These are phyloP conservation scores for Plectosphaerella sp. DNA, from an alignment of 2,329 filamentous ascomycete genomes.

Conservation along the genomic window DNA sequence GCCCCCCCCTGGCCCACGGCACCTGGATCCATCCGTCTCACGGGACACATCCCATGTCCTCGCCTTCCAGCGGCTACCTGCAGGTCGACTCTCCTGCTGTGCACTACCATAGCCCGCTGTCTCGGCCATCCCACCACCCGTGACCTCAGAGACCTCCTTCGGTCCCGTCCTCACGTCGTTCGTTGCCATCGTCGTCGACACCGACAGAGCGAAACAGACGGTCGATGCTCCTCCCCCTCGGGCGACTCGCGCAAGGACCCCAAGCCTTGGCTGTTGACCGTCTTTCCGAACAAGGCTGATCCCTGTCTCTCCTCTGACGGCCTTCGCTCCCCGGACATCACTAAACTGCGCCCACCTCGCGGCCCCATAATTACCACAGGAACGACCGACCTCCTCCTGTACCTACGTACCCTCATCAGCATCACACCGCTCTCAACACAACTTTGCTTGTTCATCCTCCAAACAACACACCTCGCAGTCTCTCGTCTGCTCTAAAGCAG, in stretches of 20 bases:
- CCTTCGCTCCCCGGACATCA: slow-evolving; percentile 5
- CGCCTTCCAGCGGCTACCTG: not conserved
- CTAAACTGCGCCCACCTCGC: not conserved
- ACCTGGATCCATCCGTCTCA: slow-evolving; percentile 6
- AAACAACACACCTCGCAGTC: too few relatives aligned
- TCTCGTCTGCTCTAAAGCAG: too few relatives aligned
- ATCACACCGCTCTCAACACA: slow-evolving; percentile 11
- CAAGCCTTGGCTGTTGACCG: slow-evolving; percentile 9
- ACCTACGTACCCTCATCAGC: slow-evolving; percentile 1
- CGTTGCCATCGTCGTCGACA: not conserved
- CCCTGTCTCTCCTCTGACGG: slow-evolving; percentile 8
- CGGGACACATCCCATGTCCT: not conserved
- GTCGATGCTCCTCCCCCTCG: not conserved
- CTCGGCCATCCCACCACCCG: not conserved
- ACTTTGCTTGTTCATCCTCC: slow-evolving; percentile 5
- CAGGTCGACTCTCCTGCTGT: not conserved
- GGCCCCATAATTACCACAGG: slow-evolving; percentile 8
- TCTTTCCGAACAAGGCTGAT: slow-evolving; percentile 12
- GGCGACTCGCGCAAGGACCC: not conserved
- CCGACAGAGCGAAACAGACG: not conserved
- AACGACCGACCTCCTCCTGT: too few relatives aligned
- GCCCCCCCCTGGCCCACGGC: not conserved
- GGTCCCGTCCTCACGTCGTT: not conserved
- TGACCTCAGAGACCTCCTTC: not conserved
- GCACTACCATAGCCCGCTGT: not conserved